Evolutionary conservation across 1,284 basidiomycete genomes (phyloP).

Genomic region (Papiliotrema terrestris): DNA sequence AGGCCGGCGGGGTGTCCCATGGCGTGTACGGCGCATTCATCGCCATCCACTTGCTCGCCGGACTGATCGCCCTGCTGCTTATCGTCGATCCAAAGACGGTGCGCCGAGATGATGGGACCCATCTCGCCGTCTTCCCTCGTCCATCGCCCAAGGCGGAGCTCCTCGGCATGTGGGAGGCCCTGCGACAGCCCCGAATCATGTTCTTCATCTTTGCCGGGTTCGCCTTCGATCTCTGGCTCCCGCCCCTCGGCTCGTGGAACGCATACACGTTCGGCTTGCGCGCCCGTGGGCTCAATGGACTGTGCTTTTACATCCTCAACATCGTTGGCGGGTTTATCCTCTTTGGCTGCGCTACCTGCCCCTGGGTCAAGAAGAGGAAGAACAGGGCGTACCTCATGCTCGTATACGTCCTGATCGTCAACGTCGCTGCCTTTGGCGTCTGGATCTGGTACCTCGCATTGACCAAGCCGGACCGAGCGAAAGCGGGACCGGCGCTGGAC

Average conservation of each 20-base stretch:
- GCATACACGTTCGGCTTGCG: constrained; percentile 2
- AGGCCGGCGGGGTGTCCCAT: constrained; percentile 1
- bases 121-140: constrained; percentile 2
- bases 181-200: constrained; percentile 1
- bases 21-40: constrained; percentile 9
- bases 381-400: neutral
- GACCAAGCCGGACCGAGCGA: constrained; percentile 1
- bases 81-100: constrained; percentile 8
- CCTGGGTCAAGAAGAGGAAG: neutral
- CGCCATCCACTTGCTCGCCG: constrained; percentile 6
- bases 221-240: constrained; percentile 2
- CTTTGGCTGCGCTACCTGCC: neutral
- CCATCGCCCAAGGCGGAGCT: neutral
- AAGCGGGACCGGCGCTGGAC: constrained; percentile 1
- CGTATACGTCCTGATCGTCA: neutral
- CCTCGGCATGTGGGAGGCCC: constrained; percentile 1
- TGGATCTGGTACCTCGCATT: constrained; percentile 4
- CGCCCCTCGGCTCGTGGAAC: constrained; percentile 3
- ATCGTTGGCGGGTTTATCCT: neutral
- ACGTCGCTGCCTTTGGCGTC: constrained; percentile 1
- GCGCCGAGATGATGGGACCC: constrained; percentile 3
- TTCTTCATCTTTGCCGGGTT: constrained; percentile 4
- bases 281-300: neutral
- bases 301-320: constrained; percentile 2
- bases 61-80: constrained; percentile 4